These are phyloP conservation scores for Exophiala xenobiotica DNA, from an alignment of 2,329 filamentous ascomycete species.

Conservation along the genomic window DNA sequence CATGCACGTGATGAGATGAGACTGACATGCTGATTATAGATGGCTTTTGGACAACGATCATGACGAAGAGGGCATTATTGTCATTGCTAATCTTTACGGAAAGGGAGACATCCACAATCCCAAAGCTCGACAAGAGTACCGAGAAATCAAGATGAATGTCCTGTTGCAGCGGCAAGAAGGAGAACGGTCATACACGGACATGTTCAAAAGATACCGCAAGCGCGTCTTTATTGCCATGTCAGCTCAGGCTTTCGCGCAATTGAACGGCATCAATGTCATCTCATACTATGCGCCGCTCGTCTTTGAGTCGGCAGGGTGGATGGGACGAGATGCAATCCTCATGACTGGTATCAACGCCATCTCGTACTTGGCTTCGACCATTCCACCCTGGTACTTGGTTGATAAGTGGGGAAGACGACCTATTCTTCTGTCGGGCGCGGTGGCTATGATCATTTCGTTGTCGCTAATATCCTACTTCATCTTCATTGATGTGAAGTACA, in stretches of 20 bases:
- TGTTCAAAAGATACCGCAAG: slow-evolving; percentile 90
- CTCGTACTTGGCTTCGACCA: slow-evolving; percentile 85
- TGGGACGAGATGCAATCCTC: slow-evolving; percentile 82
- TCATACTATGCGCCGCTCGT: slow-evolving; percentile 97
- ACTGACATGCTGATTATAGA: slow-evolving; percentile 50
- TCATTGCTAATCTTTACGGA: slow-evolving; percentile 96
- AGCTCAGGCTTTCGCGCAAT: slow-evolving; percentile 88
- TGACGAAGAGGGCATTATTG: slow-evolving; percentile 96
- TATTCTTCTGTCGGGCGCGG: slow-evolving; percentile 84
- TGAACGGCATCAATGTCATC: slow-evolving; percentile 99
- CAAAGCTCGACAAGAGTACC: slow-evolving; percentile 91
- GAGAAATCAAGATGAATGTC: slow-evolving; percentile 98
- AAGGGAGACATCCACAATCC: slow-evolving; percentile 91
- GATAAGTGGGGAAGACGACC: slow-evolving; percentile 86
- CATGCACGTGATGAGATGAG: slow-evolving; percentile 23
- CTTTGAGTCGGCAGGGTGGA: slow-evolving; percentile 96
- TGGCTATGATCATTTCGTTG: slow-evolving; percentile 85
- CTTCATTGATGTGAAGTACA: slow-evolving; percentile 75
- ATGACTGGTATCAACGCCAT: slow-evolving; percentile 97
- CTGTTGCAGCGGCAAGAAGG: slow-evolving; percentile 91
- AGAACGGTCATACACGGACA: slow-evolving; percentile 84
- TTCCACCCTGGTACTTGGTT: slow-evolving; percentile 96
- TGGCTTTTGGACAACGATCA: slow-evolving; percentile 98
- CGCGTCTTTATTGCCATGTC: slow-evolving; percentile 99
- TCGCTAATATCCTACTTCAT: slow-evolving; percentile 94